Conservation (phyloP, 2,329 filamentous ascomycete species). For the Triangularia setosa region DNA sequence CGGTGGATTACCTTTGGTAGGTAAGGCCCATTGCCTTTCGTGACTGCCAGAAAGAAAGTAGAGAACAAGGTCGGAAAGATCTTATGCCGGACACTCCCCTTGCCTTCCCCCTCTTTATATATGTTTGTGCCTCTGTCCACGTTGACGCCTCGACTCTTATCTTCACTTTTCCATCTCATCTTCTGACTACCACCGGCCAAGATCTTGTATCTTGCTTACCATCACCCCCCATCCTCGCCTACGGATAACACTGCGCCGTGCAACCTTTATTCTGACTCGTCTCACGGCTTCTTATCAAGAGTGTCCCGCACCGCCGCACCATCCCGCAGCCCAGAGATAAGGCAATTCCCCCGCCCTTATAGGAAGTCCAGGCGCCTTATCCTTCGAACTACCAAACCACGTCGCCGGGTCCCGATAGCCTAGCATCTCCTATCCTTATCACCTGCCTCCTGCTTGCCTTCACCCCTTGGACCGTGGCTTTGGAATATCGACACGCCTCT, state of each 20-base stretch:
- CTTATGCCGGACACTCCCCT: background rate
- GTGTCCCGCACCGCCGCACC: background rate
- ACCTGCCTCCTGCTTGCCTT: background rate
- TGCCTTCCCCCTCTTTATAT: background rate
- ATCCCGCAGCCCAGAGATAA: constrained; percentile 4
- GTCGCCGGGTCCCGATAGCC: constrained; percentile 4
- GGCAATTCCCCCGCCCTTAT: background rate
- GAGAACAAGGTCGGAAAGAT: background rate
- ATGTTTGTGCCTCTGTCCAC: background rate
- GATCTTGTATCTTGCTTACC: background rate
- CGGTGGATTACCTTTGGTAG: background rate
- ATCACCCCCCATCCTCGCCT: background rate
- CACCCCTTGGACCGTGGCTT: background rate
- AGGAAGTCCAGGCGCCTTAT: background rate
- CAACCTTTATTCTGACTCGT: constrained; percentile 1
- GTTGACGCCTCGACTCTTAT: background rate
- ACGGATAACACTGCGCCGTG: background rate
- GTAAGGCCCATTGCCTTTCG: background rate
- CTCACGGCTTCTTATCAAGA: constrained; percentile 5
- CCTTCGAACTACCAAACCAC: background rate
- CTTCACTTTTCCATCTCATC: background rate
- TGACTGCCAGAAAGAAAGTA: background rate
- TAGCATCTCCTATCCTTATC: background rate
- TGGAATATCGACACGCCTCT: constrained; percentile 2
- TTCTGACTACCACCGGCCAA: background rate